A percentile compares a stretch with the other conserved stretches of the same genome.
phyloP scores from a whole-genome alignment of 805 yeast species.

The Naumovozyma baii region DNA sequence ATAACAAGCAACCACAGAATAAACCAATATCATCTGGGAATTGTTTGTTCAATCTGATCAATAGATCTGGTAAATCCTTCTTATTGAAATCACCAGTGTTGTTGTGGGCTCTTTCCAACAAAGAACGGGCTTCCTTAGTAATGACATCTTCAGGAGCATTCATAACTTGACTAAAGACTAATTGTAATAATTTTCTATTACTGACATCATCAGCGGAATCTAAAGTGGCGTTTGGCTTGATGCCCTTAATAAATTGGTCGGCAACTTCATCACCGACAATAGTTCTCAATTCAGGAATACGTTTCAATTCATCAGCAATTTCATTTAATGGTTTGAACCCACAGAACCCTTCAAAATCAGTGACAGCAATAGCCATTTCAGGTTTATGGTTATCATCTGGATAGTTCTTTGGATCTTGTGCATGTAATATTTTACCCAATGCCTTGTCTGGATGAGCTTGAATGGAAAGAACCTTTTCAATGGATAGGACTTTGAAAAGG shows the following conservation, averaged over 20 bases:
- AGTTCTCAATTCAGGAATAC: constrained; percentile 66
- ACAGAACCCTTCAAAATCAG: constrained; percentile 94
- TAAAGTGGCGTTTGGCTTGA: constrained; percentile 35
- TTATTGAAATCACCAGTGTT: constrained; percentile 48
- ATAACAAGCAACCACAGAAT: constrained; percentile 87
- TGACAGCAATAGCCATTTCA: constrained; percentile 98
- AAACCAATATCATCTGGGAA: constrained; percentile 92
- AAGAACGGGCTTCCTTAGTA: constrained; percentile 44
- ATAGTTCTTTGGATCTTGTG: constrained; percentile 80
- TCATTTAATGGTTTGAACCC: constrained; percentile 89
- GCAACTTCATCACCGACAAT: constrained; percentile 58
- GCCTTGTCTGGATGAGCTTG: constrained; percentile 97
- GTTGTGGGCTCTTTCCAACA: constrained; percentile 54
- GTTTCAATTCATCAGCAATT: constrained; percentile 55
- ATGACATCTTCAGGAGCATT: constrained; percentile 58
- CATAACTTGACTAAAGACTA: constrained; percentile 78
- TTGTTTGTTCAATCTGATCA: constrained; percentile 70
- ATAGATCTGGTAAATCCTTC: constrained; percentile 55
- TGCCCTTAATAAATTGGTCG: constrained; percentile 42
- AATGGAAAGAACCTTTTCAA: constrained; percentile 83
- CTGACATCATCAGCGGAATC: constrained; percentile 44
- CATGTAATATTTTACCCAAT: constrained; percentile 67
- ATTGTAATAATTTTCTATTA: constrained; percentile 61
- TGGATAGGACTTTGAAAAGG: constrained; percentile 86
- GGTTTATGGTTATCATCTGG: constrained; percentile 99